Evolutionary conservation across 176 grass and related monocot genomes (phyloP).

Genomic region (Urochloa ruziziensis): DNA sequence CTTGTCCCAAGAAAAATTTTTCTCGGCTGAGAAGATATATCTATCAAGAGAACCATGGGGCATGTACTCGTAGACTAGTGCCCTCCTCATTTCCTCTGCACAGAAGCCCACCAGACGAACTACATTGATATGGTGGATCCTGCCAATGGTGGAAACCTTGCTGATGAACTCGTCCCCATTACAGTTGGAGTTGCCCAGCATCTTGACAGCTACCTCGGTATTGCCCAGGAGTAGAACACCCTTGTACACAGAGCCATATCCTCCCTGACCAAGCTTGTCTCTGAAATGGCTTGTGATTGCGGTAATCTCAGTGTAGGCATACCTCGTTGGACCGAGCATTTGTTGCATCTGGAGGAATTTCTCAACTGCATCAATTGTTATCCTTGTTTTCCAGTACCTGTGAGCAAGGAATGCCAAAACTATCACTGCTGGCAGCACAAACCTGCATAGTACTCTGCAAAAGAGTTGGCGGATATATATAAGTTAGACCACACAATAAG

Average conservation of each 20-base stretch:
- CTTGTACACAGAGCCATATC: too few relatives aligned
- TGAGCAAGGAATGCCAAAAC: constrained; percentile 33
- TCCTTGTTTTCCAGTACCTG: constrained; percentile 42
- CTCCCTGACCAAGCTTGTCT: constrained; percentile 52
- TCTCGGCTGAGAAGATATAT: constrained; percentile 37
- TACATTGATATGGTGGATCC: too few relatives aligned
- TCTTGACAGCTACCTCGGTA: too few relatives aligned
- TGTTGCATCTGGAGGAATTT: constrained; percentile 43
- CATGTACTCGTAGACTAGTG: too few relatives aligned
- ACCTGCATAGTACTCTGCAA: constrained; percentile 22
- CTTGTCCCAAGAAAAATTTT: constrained; percentile 29
- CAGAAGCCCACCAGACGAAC: too few relatives aligned
- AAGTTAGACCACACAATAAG: too few relatives aligned
- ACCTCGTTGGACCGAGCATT: constrained; percentile 26
- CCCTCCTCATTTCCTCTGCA: too few relatives aligned
- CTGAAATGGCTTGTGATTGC: constrained; percentile 51
- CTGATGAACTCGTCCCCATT: too few relatives aligned
- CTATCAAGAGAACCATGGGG: constrained; percentile 24
- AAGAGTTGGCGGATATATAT: background rate
- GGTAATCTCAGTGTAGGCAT: constrained; percentile 44
- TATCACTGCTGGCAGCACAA: background rate
- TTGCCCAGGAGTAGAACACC: too few relatives aligned
- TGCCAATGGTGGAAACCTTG: too few relatives aligned
- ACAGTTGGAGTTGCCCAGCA: too few relatives aligned
- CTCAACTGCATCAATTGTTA: constrained; percentile 35